Conservation (phyloP, 345 rosid species). For the Pugionium dolabratum region DNA sequence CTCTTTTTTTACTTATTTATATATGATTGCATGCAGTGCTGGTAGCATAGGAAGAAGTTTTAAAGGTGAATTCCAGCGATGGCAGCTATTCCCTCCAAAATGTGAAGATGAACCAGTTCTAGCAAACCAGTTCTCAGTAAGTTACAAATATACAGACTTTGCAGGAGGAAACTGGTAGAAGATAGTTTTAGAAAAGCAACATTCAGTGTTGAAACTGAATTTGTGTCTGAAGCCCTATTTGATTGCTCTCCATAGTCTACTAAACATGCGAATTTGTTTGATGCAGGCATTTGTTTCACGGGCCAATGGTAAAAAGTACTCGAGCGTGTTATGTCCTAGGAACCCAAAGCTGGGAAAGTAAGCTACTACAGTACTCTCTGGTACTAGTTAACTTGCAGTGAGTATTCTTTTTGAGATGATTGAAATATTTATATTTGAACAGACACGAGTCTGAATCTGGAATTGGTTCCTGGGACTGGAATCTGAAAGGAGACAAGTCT, state of each 20-base stretch:
- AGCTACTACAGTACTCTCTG: background rate
- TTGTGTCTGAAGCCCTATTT: too few relatives aligned
- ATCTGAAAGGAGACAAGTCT: slow-evolving; percentile 69
- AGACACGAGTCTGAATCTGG: slow-evolving; percentile 65
- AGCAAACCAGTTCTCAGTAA: slow-evolving; percentile 95
- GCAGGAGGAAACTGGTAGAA: too few relatives aligned
- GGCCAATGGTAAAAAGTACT: slow-evolving; percentile 32
- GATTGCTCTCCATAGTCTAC: background rate
- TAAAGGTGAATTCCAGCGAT: slow-evolving; percentile 87
- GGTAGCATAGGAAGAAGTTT: slow-evolving; percentile 95
- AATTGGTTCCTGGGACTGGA: slow-evolving; percentile 93
- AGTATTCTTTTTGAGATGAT: slow-evolving; percentile 3
- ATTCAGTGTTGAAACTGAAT: too few relatives aligned
- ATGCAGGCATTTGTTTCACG: slow-evolving; percentile 42
- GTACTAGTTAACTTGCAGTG: background rate
- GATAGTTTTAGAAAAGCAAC: too few relatives aligned
- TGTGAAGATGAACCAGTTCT: slow-evolving; percentile 77
- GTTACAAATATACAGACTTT: slow-evolving; percentile 42
- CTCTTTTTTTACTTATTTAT: background rate
- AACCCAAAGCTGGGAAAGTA: slow-evolving; percentile 36
- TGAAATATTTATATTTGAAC: slow-evolving; percentile 30
- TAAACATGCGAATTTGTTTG: slow-evolving; percentile 3
- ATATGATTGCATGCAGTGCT: slow-evolving; percentile 43
- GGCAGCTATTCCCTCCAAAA: slow-evolving; percentile 74
- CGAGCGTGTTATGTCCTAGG: slow-evolving; percentile 34